A percentile compares a stretch with the other conserved stretches of the same genome.
phyloP scores from a whole-genome alignment of 164 flowering plant species.

The Macadamia tetraphylla region DNA sequence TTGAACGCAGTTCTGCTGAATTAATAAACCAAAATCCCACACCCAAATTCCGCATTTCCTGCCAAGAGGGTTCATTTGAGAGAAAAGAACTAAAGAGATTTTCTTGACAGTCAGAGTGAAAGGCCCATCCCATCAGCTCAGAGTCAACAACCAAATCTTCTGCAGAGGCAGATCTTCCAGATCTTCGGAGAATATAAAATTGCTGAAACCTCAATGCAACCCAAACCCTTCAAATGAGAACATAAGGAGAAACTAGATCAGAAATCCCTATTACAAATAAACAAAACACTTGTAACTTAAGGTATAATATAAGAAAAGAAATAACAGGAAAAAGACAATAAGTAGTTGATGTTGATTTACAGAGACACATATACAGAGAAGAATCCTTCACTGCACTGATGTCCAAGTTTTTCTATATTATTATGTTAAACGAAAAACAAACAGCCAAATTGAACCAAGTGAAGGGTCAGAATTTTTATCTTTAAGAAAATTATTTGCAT shows the following conservation, averaged over 20 bases:
- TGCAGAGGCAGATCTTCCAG: conserved; percentile 38
- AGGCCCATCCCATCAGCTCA: conserved; percentile 72
- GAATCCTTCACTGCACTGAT: too few relatives aligned
- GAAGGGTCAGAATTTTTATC: too few relatives aligned
- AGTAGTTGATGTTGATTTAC: neutral
- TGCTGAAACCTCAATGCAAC: conserved; percentile 72
- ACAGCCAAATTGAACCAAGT: too few relatives aligned
- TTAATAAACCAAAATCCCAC: conserved; percentile 88
- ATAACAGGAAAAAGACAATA: neutral
- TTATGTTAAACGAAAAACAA: too few relatives aligned
- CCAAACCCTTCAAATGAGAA: conserved; percentile 67
- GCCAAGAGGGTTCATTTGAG: conserved; percentile 82
- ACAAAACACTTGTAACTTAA: neutral
- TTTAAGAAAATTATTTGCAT: too few relatives aligned
- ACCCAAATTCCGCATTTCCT: conserved; percentile 73
- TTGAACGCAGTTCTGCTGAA: conserved; percentile 50
- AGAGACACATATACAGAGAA: too few relatives aligned
- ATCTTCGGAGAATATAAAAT: conserved; percentile 42
- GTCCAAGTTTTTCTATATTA: too few relatives aligned
- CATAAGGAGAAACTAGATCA: conserved; percentile 8
- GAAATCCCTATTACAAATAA: conserved; percentile 1
- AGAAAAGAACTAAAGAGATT: conserved; percentile 52
- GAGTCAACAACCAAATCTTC: conserved; percentile 65
- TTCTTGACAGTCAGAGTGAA: conserved; percentile 92
- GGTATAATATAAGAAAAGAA: neutral